Evolutionary conservation across 495 filamentous ascomycete genomes (phyloP).

Genomic region (Parathielavia hyrcaniae): DNA sequence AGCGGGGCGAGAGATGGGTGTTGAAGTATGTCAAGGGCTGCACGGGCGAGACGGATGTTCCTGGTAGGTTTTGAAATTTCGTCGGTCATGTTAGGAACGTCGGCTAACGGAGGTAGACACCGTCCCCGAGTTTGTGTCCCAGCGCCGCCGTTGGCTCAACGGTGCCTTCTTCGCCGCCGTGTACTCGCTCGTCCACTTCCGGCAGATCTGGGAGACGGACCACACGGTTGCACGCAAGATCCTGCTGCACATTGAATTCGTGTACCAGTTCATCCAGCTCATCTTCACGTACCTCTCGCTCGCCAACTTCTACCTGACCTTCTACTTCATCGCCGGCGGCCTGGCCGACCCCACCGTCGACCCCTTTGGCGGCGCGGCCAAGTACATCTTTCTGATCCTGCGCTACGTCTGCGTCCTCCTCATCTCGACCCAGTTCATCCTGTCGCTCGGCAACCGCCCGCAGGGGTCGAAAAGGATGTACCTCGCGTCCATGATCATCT

Average conservation of each 20-base stretch:
- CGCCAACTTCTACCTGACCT: slow-evolving; percentile 97
- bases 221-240: slow-evolving; percentile 85
- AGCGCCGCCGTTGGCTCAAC: slow-evolving; percentile 94
- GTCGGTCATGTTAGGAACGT: not conserved
- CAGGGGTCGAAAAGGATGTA: slow-evolving; percentile 95
- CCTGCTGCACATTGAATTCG: slow-evolving; percentile 87
- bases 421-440: slow-evolving; percentile 91
- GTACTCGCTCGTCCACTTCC: slow-evolving; percentile 92
- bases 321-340: slow-evolving; percentile 97
- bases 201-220: slow-evolving; percentile 89
- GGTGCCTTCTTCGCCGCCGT: slow-evolving; percentile 98
- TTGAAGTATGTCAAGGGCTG: slow-evolving; percentile 95
- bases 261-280: slow-evolving; percentile 87
- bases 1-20: slow-evolving; percentile 91
- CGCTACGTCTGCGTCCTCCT: slow-evolving; percentile 79
- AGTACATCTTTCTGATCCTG: slow-evolving; percentile 78
- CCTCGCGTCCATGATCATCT: slow-evolving; percentile 75
- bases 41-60: slow-evolving; percentile 95
- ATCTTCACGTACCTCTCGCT: slow-evolving; percentile 97
- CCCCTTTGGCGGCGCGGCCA: slow-evolving; percentile 81
- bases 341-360: slow-evolving; percentile 73
- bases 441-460: slow-evolving; percentile 96
- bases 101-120: slow-evolving; percentile 44
- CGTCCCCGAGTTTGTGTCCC: slow-evolving; percentile 91
- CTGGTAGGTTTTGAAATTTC: slow-evolving; percentile 51